Base-by-base conservation (phyloP, 192 early-diverging fungal genomes). In the Coemansia reversa region DNA sequence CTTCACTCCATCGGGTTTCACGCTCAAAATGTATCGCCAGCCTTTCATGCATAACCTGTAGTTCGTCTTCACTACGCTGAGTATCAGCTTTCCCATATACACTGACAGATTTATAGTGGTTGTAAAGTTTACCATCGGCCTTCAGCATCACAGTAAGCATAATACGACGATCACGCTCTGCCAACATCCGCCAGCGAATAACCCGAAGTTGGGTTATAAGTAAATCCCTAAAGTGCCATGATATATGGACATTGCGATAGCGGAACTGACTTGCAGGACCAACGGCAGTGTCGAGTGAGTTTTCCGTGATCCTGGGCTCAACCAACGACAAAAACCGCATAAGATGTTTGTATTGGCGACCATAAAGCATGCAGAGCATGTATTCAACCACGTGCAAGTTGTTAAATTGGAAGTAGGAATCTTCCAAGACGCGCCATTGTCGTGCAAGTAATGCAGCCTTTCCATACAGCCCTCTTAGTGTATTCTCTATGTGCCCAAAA, bases 361-460 rank as follows among this genome's bases (percentile, higher is more conserved):
- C 67, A 51, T 76, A 29, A 7, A 82, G 54, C 66, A 76, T 67
- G 49, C 70, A 76, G 20, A 75, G 58, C 14, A 82, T 55, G 54
- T 76, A 82, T n/a, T 67, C 70, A 14, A 56, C 56, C 16, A 73
- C 65, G 35, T 82, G 79, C 0, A 73, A 53, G 68, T 82, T 82
- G 67, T 70, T 74, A 24, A 82, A 76, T 42, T 66, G 64, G 53
- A 82, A 82, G 19, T 63, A 61, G 1, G 30, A 29, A 8, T 52
- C 32, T 23, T 82, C 79, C n/a, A 82, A 65, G 8, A 48, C 12
- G 16, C 55, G 70, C 79, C 79, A 82, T 24, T 66, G 63, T 2
- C 51, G 49, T 4, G 63, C 39, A 7, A 82, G 9, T 22, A 69
- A 67, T 5, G 66, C 55, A 20, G 74, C 67, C 51, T 69, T 70